A percentile compares a stretch with the other conserved stretches of the same genome.
Evolutionary conservation across 1,284 basidiomycete species (phyloP).

Genomic region (Taiwanofungus camphoratus): DNA sequence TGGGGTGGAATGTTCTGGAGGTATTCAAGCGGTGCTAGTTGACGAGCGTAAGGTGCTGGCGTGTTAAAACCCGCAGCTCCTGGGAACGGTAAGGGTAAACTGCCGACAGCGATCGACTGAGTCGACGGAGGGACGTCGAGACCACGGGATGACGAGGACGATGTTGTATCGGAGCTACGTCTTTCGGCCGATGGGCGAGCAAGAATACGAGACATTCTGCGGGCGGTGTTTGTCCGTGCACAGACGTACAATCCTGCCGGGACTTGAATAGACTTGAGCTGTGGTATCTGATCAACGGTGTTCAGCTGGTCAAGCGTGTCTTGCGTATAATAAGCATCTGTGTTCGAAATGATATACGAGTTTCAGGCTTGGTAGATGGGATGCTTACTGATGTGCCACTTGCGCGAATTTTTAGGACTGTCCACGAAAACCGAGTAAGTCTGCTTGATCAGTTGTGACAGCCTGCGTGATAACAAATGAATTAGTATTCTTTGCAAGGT

Average conservation of each 20-base stretch:
- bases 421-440: slow-evolving; percentile 39
- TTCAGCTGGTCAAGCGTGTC: slow-evolving; percentile 46
- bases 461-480: slow-evolving; percentile 17
- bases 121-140: too few species aligned
- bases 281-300: slow-evolving; percentile 53
- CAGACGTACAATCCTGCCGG: slow-evolving; percentile 58
- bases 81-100: too few species aligned
- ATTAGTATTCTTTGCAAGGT: neutral
- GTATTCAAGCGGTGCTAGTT: slow-evolving; percentile 28
- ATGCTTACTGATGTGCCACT: slow-evolving; percentile 38
- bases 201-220: slow-evolving; percentile 7
- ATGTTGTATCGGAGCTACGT: too few species aligned
- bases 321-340: slow-evolving; percentile 38
- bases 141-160: too few species aligned
- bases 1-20: slow-evolving; percentile 25
- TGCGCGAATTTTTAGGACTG: slow-evolving; percentile 27
- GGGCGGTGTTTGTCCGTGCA: slow-evolving; percentile 46
- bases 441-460: slow-evolving; percentile 35
- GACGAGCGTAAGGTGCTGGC: neutral
- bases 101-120: too few species aligned
- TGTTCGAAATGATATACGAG: slow-evolving; percentile 2
- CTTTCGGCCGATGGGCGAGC: too few species aligned
- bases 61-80: neutral
- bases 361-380: slow-evolving; percentile 1
- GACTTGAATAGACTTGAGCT: slow-evolving; percentile 46